Base-by-base conservation (phyloP, 2,329 filamentous ascomycete species). In the Botrytis deweyae region DNA sequence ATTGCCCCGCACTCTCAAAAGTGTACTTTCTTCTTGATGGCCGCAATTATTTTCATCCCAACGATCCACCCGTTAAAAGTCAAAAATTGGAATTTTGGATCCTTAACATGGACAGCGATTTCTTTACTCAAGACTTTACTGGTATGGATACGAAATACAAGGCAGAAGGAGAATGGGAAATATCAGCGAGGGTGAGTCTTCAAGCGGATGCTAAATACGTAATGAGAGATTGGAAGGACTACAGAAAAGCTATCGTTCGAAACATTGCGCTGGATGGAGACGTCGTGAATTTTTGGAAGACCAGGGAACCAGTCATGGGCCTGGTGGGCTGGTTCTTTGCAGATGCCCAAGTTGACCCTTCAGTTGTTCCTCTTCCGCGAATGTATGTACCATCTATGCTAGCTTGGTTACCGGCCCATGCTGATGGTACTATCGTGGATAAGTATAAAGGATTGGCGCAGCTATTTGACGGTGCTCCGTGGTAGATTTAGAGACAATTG, bases 391-490 rank as follows among this genome's bases (percentile, higher is more conserved):
- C 62, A 2, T 16, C n/a, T 10, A 1, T 44, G 5, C 8, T 22
- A 33, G n/a, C 40, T 14, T 46, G 62, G 62, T 3, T 49, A 5
- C 66, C 49, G 6, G 66, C 66, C 16, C n/a, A 69, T 42, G 66
- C 38, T 16, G 49, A 69, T 44, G 49, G 66, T 22, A 58, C 49
- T 1, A 20, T 44, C 18, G n/a, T 69, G 49, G 36, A 69, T 44
- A 58, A 33, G 38, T 69, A 69, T 14, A 69, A 69, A 49, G 66
- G 66, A 18, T 12, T 69, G n/a, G n/a, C 66, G 20, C 66, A 69
- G 38, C 58, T 69, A 1, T 69, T 69, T 9, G 66, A 58, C 18
- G 38, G 66, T 4, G 49, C 38, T 25, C 38, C 38, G 3, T 69
- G 49, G 66, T 66, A 52, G 6, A n/a, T n/a, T 7, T n/a, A 25